Conservation (phyloP, 805 yeast species). For the Yarrowia alimentaria region DNA sequence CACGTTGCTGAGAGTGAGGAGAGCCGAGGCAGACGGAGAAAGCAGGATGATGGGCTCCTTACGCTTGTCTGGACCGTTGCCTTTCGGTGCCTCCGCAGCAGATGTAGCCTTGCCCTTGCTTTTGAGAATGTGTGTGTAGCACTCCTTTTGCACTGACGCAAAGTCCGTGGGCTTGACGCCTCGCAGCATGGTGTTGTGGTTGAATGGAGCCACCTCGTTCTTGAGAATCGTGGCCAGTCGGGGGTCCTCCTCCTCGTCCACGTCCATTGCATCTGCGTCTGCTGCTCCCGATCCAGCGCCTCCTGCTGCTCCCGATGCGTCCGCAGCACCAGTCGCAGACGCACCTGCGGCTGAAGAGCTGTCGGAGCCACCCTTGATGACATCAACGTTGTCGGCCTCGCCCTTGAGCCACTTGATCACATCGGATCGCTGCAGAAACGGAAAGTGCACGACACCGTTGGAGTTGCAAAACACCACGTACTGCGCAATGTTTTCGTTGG, state of each 20-base stretch:
- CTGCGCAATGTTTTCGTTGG: slow-evolving; percentile 73
- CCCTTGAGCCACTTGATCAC: slow-evolving; percentile 80
- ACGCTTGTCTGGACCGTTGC: background rate
- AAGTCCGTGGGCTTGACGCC: slow-evolving; percentile 43
- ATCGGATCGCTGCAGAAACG: slow-evolving; percentile 83
- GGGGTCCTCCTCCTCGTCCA: slow-evolving; percentile 48
- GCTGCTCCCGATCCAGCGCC: background rate
- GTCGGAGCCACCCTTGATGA: slow-evolving; percentile 29
- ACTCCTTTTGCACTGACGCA: slow-evolving; percentile 39
- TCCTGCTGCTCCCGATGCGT: background rate
- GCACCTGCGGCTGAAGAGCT: too few relatives aligned
- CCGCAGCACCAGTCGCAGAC: too few relatives aligned
- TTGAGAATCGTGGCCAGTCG: slow-evolving; percentile 48
- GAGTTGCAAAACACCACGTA: slow-evolving; percentile 72
- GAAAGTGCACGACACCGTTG: slow-evolving; percentile 62
- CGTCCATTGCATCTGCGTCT: slow-evolving; percentile 27
- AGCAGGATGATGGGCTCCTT: slow-evolving; percentile 68
- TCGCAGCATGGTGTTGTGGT: slow-evolving; percentile 45
- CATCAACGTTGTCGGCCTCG: slow-evolving; percentile 35
- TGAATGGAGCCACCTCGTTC: slow-evolving; percentile 46
- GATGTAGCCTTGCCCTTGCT: slow-evolving; percentile 32
- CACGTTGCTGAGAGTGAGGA: slow-evolving; percentile 62
- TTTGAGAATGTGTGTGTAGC: slow-evolving; percentile 37
- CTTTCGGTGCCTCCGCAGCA: background rate
- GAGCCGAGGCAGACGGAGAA: slow-evolving; percentile 76